A percentile compares a stretch with the other conserved stretches of the same genome.
phyloP scores from a whole-genome alignment of 305 asterid species.

The Fraxinus latifolia region DNA sequence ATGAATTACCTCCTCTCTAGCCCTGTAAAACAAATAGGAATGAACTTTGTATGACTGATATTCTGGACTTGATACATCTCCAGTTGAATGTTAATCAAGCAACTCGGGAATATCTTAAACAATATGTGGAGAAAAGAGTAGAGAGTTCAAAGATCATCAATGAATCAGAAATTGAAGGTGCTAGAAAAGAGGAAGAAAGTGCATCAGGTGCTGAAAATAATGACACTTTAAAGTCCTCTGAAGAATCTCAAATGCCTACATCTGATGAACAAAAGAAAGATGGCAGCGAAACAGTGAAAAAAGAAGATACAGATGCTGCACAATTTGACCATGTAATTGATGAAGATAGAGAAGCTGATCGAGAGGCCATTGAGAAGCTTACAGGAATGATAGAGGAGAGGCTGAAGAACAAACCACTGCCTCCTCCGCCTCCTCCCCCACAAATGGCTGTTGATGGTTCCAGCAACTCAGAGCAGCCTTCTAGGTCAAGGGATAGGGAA shows the following conservation, averaged over 20 bases:
- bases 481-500: slow-evolving; percentile 64
- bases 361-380: slow-evolving; percentile 66
- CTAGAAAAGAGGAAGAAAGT: slow-evolving; percentile 49
- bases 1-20: neutral
- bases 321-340: slow-evolving; percentile 76
- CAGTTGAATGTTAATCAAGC: slow-evolving; percentile 84
- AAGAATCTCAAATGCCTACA: slow-evolving; percentile 43
- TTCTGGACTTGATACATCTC: slow-evolving; percentile 30
- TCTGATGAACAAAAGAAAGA: slow-evolving; percentile 54
- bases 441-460: slow-evolving; percentile 47
- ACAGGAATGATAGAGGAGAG: slow-evolving; percentile 83
- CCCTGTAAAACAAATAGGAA: neutral
- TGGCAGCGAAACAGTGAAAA: slow-evolving; percentile 37
- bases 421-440: slow-evolving; percentile 79
- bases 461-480: slow-evolving; percentile 54
- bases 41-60: slow-evolving; percentile 26
- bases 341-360: slow-evolving; percentile 71
- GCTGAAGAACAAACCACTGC: slow-evolving; percentile 75
- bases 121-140: slow-evolving; percentile 63
- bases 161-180: slow-evolving; percentile 45
- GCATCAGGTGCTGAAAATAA: slow-evolving; percentile 46
- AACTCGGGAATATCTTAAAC: slow-evolving; percentile 71
- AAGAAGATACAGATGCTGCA: slow-evolving; percentile 51
- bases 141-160: slow-evolving; percentile 48
- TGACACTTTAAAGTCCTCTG: slow-evolving; percentile 40